Evolutionary conservation across 1,139 yeast species (phyloP).

Genomic region (Pichia sp.): DNA sequence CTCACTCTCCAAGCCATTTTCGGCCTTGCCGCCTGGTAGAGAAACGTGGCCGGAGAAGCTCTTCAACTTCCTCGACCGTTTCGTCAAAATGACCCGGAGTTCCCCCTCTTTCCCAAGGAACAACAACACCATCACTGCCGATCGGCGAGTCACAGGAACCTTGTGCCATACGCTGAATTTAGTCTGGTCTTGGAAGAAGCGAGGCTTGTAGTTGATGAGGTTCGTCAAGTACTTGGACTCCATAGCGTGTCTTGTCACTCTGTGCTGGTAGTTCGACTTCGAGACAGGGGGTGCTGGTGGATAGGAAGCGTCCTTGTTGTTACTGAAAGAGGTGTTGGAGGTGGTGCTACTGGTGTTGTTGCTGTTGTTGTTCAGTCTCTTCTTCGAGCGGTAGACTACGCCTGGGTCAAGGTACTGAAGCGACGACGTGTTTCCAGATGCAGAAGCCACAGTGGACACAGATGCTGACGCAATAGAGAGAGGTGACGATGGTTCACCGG

Average conservation of each 20-base stretch:
- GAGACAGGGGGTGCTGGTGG: slow-evolving; percentile 12
- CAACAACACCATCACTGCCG: slow-evolving; percentile 69
- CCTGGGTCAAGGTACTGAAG: neutral
- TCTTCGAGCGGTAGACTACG: neutral
- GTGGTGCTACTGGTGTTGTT: neutral
- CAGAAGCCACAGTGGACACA: neutral
- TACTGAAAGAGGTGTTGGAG: neutral
- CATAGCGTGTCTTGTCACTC: slow-evolving; percentile 27
- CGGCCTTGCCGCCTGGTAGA: slow-evolving; percentile 87
- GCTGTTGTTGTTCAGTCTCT: neutral
- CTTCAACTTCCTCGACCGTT: slow-evolving; percentile 62
- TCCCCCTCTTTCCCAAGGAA: slow-evolving; percentile 72
- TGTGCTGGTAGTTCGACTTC: slow-evolving; percentile 15
- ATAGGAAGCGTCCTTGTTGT: no score
- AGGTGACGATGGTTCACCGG: neutral
- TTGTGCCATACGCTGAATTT: slow-evolving; percentile 50
- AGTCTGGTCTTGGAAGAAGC: slow-evolving; percentile 24
- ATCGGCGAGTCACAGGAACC: slow-evolving; percentile 58
- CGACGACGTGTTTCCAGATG: neutral
- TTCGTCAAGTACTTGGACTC: slow-evolving; percentile 32
- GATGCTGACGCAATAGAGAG: neutral
- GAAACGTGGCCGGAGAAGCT: slow-evolving; percentile 86
- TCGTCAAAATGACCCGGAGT: slow-evolving; percentile 69
- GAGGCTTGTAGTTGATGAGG: slow-evolving; percentile 28
- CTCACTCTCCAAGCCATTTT: slow-evolving; percentile 57